Base-by-base conservation (phyloP, 2,329 filamentous ascomycete genomes). In the Colletotrichum sansevieriae region DNA sequence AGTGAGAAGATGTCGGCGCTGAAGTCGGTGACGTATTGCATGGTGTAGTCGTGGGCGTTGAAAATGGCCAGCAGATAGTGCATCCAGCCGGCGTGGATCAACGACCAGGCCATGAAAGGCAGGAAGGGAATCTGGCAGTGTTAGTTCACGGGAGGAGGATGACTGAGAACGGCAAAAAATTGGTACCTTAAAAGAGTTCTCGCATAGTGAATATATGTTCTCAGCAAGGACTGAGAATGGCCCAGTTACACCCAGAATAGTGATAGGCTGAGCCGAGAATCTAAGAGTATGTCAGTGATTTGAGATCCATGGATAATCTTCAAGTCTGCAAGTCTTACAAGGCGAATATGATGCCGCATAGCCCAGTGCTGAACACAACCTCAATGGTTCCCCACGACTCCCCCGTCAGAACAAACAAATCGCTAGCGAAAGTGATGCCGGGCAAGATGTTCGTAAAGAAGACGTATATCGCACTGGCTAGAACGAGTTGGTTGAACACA, bases 31-130 rank as follows among this genome's bases (percentile, higher is more conserved):
- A 91, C 89, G 76, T 91, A 91, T 72, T 87, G 83, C 89, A 91
- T 91, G 0, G 89, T 91, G 87, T 88, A 91, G 76, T 91, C 88
- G 74, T 91, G 88, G 4, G 88, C 89, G 76, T 91, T 91, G 77
- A 91, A 86, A 58, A 90, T 85, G 63, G 89, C 88, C 12, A 91
- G 81, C 3, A 91, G 77, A 72, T 85, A 86, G 74, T 90, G 87
- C 83, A 91, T 86, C 89, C 89, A 91, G 8, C 83, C 86, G 7
- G 88, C 82, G 74, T 91, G 89, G 59, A 91, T 89, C 41, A 90
- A 82, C 2, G 87, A 85, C 89, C 89, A 91, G 2, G 89, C 87
- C 88, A 91, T 91, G 75, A 91, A 87, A 1, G 87, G 84, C n/a
- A 91, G 80, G 74, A 90, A 91, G 20, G 86, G 81, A 58, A 89